Percentiles rank a stretch among this genome's conserved stretches.
Evolutionary conservation across 805 yeast species (phyloP).

Genomic region (Yamadazyma sp.): DNA sequence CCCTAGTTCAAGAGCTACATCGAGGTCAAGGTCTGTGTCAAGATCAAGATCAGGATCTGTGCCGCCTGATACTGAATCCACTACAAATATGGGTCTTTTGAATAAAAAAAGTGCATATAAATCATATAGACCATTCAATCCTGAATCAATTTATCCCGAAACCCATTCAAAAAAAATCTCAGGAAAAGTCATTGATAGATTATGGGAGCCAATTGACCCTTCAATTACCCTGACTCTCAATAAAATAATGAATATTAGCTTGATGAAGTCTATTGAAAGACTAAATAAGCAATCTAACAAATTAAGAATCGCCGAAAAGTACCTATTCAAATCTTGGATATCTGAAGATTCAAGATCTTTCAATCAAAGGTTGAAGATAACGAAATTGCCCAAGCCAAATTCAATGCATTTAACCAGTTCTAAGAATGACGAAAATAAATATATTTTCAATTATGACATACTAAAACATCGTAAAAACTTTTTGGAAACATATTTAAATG

Average conservation of each 20-base stretch:
- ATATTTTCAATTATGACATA: constrained; percentile 24
- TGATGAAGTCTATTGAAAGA: constrained; percentile 23
- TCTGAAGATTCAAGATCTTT: constrained; percentile 20
- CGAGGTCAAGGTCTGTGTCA: too few relatives aligned
- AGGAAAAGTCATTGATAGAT: constrained; percentile 23
- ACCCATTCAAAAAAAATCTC: constrained; percentile 16
- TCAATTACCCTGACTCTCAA: constrained; percentile 16
- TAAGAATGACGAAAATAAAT: constrained; percentile 13
- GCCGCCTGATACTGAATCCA: too few relatives aligned
- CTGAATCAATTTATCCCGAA: constrained; percentile 10
- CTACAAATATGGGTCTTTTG: too few relatives aligned
- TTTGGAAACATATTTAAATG: constrained; percentile 37
- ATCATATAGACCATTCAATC: constrained; percentile 11
- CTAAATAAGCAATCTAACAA: constrained; percentile 14
- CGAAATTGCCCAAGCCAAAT: constrained; percentile 24
- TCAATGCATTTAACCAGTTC: constrained; percentile 15
- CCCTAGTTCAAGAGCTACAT: too few relatives aligned
- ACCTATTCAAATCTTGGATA: constrained; percentile 25
- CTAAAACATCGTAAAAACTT: constrained; percentile 21
- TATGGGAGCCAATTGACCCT: constrained; percentile 28
- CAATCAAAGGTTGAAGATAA: constrained; percentile 19
- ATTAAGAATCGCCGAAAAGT: constrained; percentile 20
- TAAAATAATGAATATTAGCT: constrained; percentile 23
- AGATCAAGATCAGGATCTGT: too few relatives aligned
- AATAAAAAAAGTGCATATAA: too few relatives aligned